Percentiles rank a stretch among this genome's conserved stretches.
Conservation (phyloP, 306 rosid species). For the Mucuna pruriens region DNA sequence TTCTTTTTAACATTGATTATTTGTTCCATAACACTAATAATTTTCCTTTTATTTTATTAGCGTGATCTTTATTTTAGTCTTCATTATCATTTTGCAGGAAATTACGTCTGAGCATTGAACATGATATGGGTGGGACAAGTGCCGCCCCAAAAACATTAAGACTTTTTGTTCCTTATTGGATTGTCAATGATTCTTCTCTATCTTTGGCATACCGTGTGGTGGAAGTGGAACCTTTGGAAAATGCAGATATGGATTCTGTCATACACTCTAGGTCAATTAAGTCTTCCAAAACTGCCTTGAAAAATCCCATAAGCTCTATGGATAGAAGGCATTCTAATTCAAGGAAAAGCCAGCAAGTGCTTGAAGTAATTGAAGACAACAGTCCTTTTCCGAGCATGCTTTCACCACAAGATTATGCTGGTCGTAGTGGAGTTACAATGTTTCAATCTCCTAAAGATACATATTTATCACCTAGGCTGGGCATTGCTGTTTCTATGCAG, state of each 20-base stretch:
- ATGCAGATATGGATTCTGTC: constrained; percentile 66
- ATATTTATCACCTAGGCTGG: constrained; percentile 78
- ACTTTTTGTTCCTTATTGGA: constrained; percentile 95
- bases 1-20: background rate
- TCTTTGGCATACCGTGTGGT: constrained; percentile 87
- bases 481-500: constrained; percentile 77
- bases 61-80: constrained; percentile 25
- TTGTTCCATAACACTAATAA: background rate
- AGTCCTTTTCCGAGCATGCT: constrained; percentile 92
- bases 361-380: constrained; percentile 85
- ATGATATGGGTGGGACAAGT: constrained; percentile 91
- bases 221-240: constrained; percentile 86
- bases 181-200: constrained; percentile 78
- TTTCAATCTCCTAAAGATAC: constrained; percentile 84
- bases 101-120: constrained; percentile 90
- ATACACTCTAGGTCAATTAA: constrained; percentile 68
- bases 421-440: constrained; percentile 66
- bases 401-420: constrained; percentile 84
- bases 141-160: constrained; percentile 87
- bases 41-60: background rate
- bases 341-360: constrained; percentile 74
- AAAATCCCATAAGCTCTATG: constrained; percentile 72
- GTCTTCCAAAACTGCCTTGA: constrained; percentile 79
- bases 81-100: constrained; percentile 60
- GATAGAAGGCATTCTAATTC: constrained; percentile 69